These are phyloP conservation scores for Candida odintsovae DNA, from an alignment of 805 yeast species.

Conservation along the genomic window DNA sequence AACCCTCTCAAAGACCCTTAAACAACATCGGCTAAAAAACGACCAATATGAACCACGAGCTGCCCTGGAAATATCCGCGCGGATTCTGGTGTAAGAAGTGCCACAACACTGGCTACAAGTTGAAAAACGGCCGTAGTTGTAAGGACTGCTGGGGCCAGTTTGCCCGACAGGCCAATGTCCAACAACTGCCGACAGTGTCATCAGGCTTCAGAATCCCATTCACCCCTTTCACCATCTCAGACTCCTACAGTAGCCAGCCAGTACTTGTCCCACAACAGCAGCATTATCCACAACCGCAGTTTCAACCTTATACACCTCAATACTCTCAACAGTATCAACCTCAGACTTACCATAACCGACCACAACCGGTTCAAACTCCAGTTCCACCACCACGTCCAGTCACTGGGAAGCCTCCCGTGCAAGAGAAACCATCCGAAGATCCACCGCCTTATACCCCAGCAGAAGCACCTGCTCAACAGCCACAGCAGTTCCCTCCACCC, in stretches of 20 bases:
- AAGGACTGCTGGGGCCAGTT: conserved; percentile 64
- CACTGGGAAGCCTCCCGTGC: conserved; percentile 9
- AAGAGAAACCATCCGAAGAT: conserved; percentile 5
- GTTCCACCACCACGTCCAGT: neutral
- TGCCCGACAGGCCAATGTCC: conserved; percentile 25
- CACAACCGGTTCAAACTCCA: neutral
- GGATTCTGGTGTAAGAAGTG: conserved; percentile 63
- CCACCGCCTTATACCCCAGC: conserved; percentile 3
- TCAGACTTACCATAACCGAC: conserved; percentile 1
- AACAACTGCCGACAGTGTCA: neutral
- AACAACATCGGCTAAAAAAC: too few relatives aligned
- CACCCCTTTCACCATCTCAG: conserved; percentile 4
- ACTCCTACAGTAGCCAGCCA: neutral
- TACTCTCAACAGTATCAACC: neutral
- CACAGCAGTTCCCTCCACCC: neutral
- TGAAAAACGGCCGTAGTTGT: conserved; percentile 60
- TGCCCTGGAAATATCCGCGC: conserved; percentile 62
- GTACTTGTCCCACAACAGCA: neutral
- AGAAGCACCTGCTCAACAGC: conserved; percentile 4
- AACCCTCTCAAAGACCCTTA: too few relatives aligned
- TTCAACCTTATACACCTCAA: neutral
- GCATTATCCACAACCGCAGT: conserved; percentile 1
- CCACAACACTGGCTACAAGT: conserved; percentile 62
- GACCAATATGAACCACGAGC: neutral
- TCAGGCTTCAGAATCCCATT: conserved; percentile 16